Percentiles rank a stretch among this genome's conserved stretches.
Conservation (phyloP, 169 alveolate species). For the Plasmodium inui region DNA sequence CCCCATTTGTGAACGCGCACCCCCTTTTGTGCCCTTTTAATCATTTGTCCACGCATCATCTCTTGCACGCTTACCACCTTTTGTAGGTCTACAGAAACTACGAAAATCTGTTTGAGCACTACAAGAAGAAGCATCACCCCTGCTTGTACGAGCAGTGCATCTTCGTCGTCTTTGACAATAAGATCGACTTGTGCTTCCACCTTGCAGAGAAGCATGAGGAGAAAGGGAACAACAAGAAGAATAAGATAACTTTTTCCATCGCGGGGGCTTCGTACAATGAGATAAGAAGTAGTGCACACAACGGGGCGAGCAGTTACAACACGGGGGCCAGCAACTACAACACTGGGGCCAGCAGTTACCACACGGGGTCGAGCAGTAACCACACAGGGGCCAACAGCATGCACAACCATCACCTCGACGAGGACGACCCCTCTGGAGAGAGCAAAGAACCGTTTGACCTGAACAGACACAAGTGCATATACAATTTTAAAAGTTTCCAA, state of each 20-base stretch:
- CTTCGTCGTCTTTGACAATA: slow-evolving; percentile 82
- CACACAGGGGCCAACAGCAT: neutral
- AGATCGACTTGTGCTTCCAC: slow-evolving; percentile 78
- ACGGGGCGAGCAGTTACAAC: neutral
- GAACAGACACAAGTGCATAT: slow-evolving; percentile 44
- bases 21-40: too few species aligned
- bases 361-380: neutral
- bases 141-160: slow-evolving; percentile 81
- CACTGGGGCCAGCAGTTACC: neutral
- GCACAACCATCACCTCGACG: neutral
- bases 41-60: neutral
- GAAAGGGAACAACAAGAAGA: slow-evolving; percentile 40
- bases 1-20: too few species aligned
- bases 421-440: neutral
- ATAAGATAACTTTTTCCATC: slow-evolving; percentile 56
- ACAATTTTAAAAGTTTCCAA: slow-evolving; percentile 55
- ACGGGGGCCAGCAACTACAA: neutral
- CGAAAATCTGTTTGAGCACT: slow-evolving; percentile 75
- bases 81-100: slow-evolving; percentile 79
- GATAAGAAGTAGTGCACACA: slow-evolving; percentile 26
- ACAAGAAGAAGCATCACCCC: slow-evolving; percentile 78
- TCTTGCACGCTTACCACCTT: neutral
- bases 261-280: slow-evolving; percentile 70
- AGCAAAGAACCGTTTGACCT: slow-evolving; percentile 15
- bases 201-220: slow-evolving; percentile 77